Conservation (phyloP, 768 basidiomycete species). For the Leccinum longicurvipes region DNA sequence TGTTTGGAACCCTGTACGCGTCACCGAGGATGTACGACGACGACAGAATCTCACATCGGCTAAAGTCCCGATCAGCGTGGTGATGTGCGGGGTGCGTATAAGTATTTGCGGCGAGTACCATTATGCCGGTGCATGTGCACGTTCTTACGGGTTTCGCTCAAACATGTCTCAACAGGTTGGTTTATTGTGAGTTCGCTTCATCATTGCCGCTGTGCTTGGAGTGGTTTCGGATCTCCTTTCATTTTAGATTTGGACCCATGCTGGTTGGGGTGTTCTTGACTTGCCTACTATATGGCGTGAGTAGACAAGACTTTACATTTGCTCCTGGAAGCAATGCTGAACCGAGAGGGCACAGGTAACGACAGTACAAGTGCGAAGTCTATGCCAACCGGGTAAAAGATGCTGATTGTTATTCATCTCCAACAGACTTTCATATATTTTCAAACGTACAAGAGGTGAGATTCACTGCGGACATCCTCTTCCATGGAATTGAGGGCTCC, state of each 20-base stretch:
- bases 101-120: not conserved
- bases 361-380: slow-evolving; percentile 10
- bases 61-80: not conserved
- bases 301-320: not conserved
- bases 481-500: not conserved
- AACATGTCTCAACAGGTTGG: not conserved
- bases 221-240: slow-evolving; percentile 35
- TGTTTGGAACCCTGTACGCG: not conserved
- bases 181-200: not conserved
- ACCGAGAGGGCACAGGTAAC: not conserved
- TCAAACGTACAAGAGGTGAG: slow-evolving; percentile 39
- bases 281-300: slow-evolving; percentile 15
- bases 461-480: not conserved
- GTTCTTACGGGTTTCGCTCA: not conserved
- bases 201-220: not conserved
- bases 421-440: slow-evolving; percentile 46
- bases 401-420: not conserved
- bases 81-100: not conserved
- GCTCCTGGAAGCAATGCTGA: not conserved
- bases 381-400: not conserved
- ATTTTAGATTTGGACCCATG: slow-evolving; percentile 30
- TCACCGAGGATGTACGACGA: too few species aligned
- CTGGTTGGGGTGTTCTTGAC: slow-evolving; percentile 13
- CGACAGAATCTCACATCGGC: not conserved
- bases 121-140: not conserved